A percentile compares a stretch with the other conserved stretches of the same genome.
Evolutionary conservation across 345 rosid species (phyloP).

Genomic region (Salix udensis): DNA sequence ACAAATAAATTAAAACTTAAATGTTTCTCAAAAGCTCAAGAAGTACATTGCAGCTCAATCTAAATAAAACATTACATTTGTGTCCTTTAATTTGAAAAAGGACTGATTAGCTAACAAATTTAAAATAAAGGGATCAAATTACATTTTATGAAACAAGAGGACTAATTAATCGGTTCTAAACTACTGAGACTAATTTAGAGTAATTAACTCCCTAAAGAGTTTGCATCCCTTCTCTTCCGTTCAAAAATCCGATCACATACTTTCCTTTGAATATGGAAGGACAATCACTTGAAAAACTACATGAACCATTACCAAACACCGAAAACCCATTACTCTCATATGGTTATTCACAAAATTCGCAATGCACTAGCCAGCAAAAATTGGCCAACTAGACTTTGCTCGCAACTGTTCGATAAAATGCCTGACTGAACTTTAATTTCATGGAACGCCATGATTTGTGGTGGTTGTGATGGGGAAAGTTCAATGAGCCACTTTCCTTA

Average conservation of each 20-base stretch:
- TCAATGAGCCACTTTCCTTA: slow-evolving; percentile 29
- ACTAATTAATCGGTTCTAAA: no score
- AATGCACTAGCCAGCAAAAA: slow-evolving; percentile 5
- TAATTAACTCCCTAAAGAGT: no score
- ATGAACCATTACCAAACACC: background rate
- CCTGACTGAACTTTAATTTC: slow-evolving; percentile 39
- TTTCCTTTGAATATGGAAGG: slow-evolving; percentile 22
- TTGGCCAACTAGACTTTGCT: slow-evolving; percentile 32
- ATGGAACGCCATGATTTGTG: slow-evolving; percentile 42
- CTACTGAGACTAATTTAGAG: no score
- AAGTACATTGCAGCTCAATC: no score
- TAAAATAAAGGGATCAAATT: no score
- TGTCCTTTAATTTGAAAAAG: no score
- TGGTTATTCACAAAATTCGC: slow-evolving; percentile 30
- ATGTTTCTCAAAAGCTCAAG: no score
- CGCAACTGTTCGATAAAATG: slow-evolving; percentile 52
- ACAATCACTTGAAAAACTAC: slow-evolving; percentile 8
- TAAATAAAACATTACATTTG: no score
- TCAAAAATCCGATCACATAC: slow-evolving; percentile 1
- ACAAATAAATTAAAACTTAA: no score
- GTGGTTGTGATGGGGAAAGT: slow-evolving; percentile 19
- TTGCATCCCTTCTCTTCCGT: background rate
- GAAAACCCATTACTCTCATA: background rate
- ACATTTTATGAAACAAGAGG: no score
- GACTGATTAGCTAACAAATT: no score